Conservation (phyloP, 108 stramenopile genomes). For the Nitzschia palea region DNA sequence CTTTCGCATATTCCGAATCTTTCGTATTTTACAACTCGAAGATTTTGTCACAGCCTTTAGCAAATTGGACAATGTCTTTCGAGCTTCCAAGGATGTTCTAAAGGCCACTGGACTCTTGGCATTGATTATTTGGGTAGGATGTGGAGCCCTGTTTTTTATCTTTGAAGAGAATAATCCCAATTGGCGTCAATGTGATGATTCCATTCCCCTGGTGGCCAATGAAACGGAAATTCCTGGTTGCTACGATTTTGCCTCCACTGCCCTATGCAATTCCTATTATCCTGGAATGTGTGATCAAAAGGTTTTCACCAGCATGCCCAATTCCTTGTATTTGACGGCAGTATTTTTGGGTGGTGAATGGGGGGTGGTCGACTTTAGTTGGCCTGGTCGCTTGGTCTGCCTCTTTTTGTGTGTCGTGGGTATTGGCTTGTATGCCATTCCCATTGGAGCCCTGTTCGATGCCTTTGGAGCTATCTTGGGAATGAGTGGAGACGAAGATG, state of each 20-base stretch:
- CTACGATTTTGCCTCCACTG: slow-evolving; percentile 71
- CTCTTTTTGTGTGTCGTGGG: slow-evolving; percentile 82
- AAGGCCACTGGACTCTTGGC: slow-evolving; percentile 90
- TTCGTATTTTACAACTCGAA: slow-evolving; percentile 89
- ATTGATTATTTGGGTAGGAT: slow-evolving; percentile 90
- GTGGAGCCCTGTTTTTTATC: slow-evolving; percentile 85
- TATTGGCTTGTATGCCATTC: slow-evolving; percentile 88
- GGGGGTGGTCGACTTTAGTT: slow-evolving; percentile 92
- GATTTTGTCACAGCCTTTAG: slow-evolving; percentile 88
- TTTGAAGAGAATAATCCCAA: slow-evolving; percentile 86
- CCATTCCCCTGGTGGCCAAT: slow-evolving; percentile 51
- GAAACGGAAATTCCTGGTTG: slow-evolving; percentile 51
- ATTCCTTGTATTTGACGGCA: slow-evolving; percentile 85
- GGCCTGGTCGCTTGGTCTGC: slow-evolving; percentile 83
- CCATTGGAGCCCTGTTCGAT: slow-evolving; percentile 89
- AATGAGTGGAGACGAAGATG: slow-evolving; percentile 71
- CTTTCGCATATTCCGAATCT: slow-evolving; percentile 87
- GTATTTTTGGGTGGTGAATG: slow-evolving; percentile 93
- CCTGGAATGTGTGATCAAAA: slow-evolving; percentile 77
- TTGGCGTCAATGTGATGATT: slow-evolving; percentile 71
- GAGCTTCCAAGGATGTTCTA: slow-evolving; percentile 80
- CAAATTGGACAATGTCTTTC: slow-evolving; percentile 91
- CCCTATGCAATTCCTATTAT: slow-evolving; percentile 66
- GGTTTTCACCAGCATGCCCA: slow-evolving; percentile 82
- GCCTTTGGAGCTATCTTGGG: slow-evolving; percentile 86